phyloP scores from a whole-genome alignment of 495 filamentous ascomycete genomes.

The Penicillium longicatenatum region DNA sequence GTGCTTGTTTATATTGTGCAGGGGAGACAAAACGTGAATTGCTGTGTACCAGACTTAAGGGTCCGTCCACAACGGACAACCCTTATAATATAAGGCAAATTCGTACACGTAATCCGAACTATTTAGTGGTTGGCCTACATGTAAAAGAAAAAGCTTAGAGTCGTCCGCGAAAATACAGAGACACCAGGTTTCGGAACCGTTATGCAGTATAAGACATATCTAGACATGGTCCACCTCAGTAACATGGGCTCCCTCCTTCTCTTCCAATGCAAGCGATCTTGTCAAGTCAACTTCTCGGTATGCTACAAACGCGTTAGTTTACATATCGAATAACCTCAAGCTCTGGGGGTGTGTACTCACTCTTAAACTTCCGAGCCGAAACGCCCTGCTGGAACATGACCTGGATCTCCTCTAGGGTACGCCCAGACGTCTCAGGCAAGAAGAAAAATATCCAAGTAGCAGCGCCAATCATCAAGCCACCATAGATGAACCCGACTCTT shows the following conservation, averaged over 20 bases:
- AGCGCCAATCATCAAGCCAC: background rate
- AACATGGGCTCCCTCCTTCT: background rate
- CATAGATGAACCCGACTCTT: slow-evolving; percentile 1
- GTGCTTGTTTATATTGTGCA: too few relatives aligned
- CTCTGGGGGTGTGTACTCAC: background rate
- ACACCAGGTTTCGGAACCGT: background rate
- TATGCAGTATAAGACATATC: background rate
- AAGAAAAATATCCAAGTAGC: slow-evolving; percentile 3
- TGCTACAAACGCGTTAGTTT: background rate
- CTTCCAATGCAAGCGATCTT: background rate
- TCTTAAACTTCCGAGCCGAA: background rate
- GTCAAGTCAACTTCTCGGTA: background rate
- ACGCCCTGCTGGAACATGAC: slow-evolving; percentile 1
- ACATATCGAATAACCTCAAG: background rate
- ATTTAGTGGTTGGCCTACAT: too few relatives aligned
- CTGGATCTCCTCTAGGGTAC: background rate
- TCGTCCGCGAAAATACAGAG: too few relatives aligned
- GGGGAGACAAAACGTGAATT: too few relatives aligned
- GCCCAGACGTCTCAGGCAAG: slow-evolving; percentile 1
- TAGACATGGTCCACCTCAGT: background rate
- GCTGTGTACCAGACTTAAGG: too few relatives aligned
- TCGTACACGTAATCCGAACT: too few relatives aligned
- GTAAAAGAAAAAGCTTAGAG: too few relatives aligned
- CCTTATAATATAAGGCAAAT: too few relatives aligned
- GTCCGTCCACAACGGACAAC: too few relatives aligned